A percentile compares a stretch with the other conserved stretches of the same genome.
Evolutionary conservation across 1,139 yeast genomes (phyloP).

Genomic region (Zygotorulaspora mrakii): DNA sequence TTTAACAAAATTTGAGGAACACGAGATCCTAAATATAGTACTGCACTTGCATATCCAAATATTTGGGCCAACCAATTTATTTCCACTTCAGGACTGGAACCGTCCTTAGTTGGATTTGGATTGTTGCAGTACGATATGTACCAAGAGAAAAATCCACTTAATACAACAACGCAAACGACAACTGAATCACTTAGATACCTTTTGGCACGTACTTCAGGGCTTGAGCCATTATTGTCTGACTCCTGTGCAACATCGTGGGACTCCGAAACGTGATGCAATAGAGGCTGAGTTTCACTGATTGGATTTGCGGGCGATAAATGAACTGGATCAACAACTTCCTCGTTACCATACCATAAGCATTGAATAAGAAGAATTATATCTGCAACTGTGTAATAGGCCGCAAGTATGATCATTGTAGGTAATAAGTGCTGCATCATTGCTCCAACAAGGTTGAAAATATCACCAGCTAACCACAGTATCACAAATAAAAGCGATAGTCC

Average conservation of each 20-base stretch:
- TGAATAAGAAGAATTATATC: conserved; percentile 80
- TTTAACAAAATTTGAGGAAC: conserved; percentile 85
- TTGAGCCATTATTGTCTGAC: conserved; percentile 20
- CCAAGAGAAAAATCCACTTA: conserved; percentile 87
- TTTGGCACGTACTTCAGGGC: conserved; percentile 12
- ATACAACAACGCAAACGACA: conserved; percentile 64
- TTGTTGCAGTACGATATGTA: conserved; percentile 53
- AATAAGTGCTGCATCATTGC: conserved; percentile 82
- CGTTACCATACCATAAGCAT: conserved; percentile 67
- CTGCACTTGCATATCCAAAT: conserved; percentile 91
- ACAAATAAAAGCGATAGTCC: conserved; percentile 82
- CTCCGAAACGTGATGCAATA: conserved; percentile 26
- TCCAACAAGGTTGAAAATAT: conserved; percentile 85
- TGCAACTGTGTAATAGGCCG: conserved; percentile 86
- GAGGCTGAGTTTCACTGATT: conserved; percentile 51
- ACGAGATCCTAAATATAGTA: conserved; percentile 79
- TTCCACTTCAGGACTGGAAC: conserved; percentile 39
- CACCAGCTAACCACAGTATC: conserved; percentile 84
- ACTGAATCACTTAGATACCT: conserved; percentile 45
- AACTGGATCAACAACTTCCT: conserved; percentile 59
- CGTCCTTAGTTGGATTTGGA: conserved; percentile 30
- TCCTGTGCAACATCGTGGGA: conserved; percentile 21
- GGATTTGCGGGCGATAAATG: conserved; percentile 92
- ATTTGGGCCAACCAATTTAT: conserved; percentile 78
- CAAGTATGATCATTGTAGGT: conserved; percentile 88